Percentiles rank a stretch among this genome's conserved stretches.
phyloP scores from a whole-genome alignment of 2,329 filamentous ascomycete genomes.

The Cercospora berteroae region DNA sequence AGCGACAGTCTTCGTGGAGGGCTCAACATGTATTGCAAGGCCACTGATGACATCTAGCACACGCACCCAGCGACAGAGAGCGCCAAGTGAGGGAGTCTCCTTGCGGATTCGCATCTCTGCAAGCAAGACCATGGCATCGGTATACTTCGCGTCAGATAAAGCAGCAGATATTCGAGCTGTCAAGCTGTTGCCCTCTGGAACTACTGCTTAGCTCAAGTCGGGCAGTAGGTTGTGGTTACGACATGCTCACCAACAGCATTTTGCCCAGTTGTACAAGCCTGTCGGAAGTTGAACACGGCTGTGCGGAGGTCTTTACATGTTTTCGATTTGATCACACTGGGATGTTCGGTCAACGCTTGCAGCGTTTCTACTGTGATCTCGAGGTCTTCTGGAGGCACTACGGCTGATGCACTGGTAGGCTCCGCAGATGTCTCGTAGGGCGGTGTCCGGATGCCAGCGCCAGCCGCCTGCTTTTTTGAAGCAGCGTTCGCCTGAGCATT shows the following conservation, averaged over 20 bases:
- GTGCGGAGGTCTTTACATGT: constrained; percentile 64
- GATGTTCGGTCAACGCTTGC: constrained; percentile 57
- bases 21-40: constrained; percentile 56
- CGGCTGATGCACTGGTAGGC: constrained; percentile 8
- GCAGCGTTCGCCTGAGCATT: not conserved
- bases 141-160: constrained; percentile 63
- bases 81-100: constrained; percentile 65
- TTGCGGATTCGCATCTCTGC: constrained; percentile 68
- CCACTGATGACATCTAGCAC: constrained; percentile 69
- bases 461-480: constrained; percentile 3
- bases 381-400: constrained; percentile 54
- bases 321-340: constrained; percentile 65
- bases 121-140: constrained; percentile 63
- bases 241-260: constrained; percentile 44
- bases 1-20: constrained; percentile 38
- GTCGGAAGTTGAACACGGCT: constrained; percentile 67
- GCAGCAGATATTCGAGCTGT: constrained; percentile 66
- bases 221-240: not conserved
- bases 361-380: constrained; percentile 67
- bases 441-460: constrained; percentile 6
- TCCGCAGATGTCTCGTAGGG: constrained; percentile 8
- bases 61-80: constrained; percentile 69
- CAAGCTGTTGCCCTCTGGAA: constrained; percentile 58
- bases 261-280: constrained; percentile 65
- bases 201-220: not conserved